Evolutionary conservation across 805 yeast species (phyloP).

Genomic region (Ogataea pini): DNA sequence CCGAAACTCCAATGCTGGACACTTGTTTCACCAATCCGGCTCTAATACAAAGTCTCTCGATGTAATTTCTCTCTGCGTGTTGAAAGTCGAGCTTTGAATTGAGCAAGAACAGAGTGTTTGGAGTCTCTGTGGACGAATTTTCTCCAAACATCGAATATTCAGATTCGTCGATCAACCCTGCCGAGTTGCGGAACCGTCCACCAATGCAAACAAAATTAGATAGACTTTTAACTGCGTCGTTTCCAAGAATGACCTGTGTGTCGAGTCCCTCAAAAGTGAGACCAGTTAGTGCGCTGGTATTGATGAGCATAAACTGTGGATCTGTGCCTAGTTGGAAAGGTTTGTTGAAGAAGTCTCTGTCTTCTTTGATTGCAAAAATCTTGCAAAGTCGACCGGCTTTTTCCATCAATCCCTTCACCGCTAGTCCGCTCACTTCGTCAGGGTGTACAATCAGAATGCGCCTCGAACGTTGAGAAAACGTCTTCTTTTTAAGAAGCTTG

Average conservation of each 20-base stretch:
- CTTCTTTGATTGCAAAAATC: constrained; percentile 17
- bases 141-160: constrained; percentile 21
- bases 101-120: constrained; percentile 20
- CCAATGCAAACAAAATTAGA: constrained; percentile 25
- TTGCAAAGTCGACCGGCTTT: constrained; percentile 17
- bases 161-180: constrained; percentile 22
- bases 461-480: constrained; percentile 6
- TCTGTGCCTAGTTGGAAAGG: not conserved
- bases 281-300: constrained; percentile 30
- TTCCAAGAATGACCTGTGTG: constrained; percentile 33
- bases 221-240: constrained; percentile 31
- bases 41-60: constrained; percentile 32
- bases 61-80: constrained; percentile 32
- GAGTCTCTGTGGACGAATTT: not conserved
- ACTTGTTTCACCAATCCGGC: constrained; percentile 31
- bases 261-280: constrained; percentile 30
- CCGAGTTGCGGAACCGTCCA: constrained; percentile 29
- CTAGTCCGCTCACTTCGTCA: constrained; percentile 27
- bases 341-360: constrained; percentile 17
- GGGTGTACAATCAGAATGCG: constrained; percentile 30
- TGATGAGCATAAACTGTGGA: constrained; percentile 26
- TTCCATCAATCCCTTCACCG: constrained; percentile 12
- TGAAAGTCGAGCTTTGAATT: constrained; percentile 29
- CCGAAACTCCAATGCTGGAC: constrained; percentile 24
- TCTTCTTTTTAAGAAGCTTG: constrained; percentile 22